Evolutionary conservation across 495 filamentous ascomycete genomes (phyloP), one percentile per base, ranked within the genome.

Genomic region (Clohesyomyces aquaticus): DNA sequence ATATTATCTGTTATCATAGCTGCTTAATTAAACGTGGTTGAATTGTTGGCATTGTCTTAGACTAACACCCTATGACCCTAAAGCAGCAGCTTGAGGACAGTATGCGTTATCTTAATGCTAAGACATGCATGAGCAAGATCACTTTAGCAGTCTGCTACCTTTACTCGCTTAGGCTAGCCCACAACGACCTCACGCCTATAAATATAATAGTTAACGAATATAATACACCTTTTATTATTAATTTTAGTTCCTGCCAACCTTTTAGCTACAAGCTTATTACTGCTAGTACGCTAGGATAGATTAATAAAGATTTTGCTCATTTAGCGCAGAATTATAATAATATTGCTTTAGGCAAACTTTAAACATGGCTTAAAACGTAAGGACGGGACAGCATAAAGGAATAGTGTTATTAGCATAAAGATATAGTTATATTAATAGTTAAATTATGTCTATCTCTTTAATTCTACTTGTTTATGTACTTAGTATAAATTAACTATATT

Each of bases 131-230:
- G 6, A 47, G 55, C n/a, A 38, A 27, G 2, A 64, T 46, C 3
- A n/a, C n/a, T n/a, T n/a, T n/a, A n/a, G n/a, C n/a, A n/a, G 61
- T 70, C 1, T 29, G 14, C 12, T 64, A 70, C 47, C 63, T 70
- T 14, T 55, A 70, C 49, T 59, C 59, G 12, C 49, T 67, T 21
- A 59, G 67, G 12, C 55, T 63, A 18, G 67, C 67, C 38, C 64
- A 70, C 49, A 70, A 70, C 52, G 64, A 70, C 38, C 47, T 70
- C 27, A 70, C 67, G 38, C 57, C 63, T 1, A 35, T 16, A 23
- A 70, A 70, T 49, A 50, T 67, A 51, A 28, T 23, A 11, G 28
- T 70, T 38, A 59, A 67, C 59, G 23, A 25, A 10, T 18, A 59
- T 56, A 42, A 64, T 10, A 48, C 55, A 1, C 29, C 55, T 14